Evolutionary conservation across 306 rosid genomes (phyloP), one percentile per base, ranked within the genome.

Genomic region (Hippophae tibetana): DNA sequence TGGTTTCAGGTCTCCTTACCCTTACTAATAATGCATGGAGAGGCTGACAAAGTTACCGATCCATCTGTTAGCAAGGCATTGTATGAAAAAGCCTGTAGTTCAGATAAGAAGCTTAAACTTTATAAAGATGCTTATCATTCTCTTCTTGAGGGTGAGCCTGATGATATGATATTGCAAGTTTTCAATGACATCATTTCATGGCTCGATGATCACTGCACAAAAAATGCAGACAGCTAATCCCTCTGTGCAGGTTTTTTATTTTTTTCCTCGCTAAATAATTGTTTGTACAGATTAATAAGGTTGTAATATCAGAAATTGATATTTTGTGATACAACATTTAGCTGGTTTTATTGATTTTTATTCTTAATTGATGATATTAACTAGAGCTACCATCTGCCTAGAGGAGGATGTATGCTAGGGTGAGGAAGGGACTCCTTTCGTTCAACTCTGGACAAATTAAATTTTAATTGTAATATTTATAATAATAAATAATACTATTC

Each of bases 61-160:
- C 90, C 94, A 12, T 84, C 94, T 38, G 96, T 88, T 66, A 92
- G 99, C 86, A 84, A 82, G 75, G 80, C 77, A 43, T 76, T 92
- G 76, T 68, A 82, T 31, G 82, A 86, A 77, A 88, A 83, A 73
- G 88, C 99, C 6, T 78, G 82, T 50, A 73, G 88, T 72, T 65
- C 86, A 9, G 84, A 92, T 77, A 92, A 88, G 85, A 86, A 70
- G n/a, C 81, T 88, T 44, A 77, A 74, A 57, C 81, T 92, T 61
- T 92, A 92, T 61, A 74, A 78, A 65, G 86, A 84, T 65, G 86
- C 93, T 5, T 88, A 43, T 40, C 99, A 92, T 76, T 60, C 94
- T 45, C 95, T 92, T 60, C 78, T 92, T n/a, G 99, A 86, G 65
- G 99, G 99, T 47, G 99, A 92, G 69, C 84, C 96, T 42, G 97